Evolutionary conservation across 108 stramenopile species (phyloP), one percentile per base, ranked within the genome.

Genomic region (Chaetoceros tenuissimus): DNA sequence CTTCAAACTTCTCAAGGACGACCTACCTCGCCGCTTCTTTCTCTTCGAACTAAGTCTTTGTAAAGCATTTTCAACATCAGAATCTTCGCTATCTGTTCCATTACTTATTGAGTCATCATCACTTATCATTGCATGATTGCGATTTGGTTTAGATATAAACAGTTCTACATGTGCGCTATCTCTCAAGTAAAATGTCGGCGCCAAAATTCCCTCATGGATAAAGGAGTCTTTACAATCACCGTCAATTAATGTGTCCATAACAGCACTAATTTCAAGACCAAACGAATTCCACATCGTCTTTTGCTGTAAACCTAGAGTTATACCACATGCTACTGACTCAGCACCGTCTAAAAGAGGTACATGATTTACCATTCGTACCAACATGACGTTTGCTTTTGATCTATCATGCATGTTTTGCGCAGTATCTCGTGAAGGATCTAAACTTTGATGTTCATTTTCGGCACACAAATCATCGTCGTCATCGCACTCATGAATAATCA

Each of bases 351-450:
- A 73, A 29, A 92, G 58, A 31, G 90, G 90, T 31, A 88, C 78
- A 16, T 71, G 66, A 60, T 92, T 92, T 22, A 92, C 90, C 81
- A 92, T 86, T 2, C 90, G 78, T 18, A 92, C 68, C 16, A 92
- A 28, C 24, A 65, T 66, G 50, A 92, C 58, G 46, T 48, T 68
- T 43, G 84, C 82, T 17, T 64, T 34, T 18, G 57, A 30, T 3
- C 56, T 44, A 19, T 54, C 28, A 40, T n/a, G 26, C 28, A 17
- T 21, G 2, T 23, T 54, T 22, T 26, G 24, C 26, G 21, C 19
- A 13, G n/a, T n/a, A n/a, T n/a, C n/a, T n/a, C n/a, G n/a, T n/a
- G n/a, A n/a, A n/a, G n/a, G n/a, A n/a, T n/a, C 28, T 24, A 22
- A 60, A 1, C n/a, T 58, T 10, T 47, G 49, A 24, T 40, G 19